Conservation (phyloP, 495 filamentous ascomycete species). For the Parathielavia hyrcaniae region DNA sequence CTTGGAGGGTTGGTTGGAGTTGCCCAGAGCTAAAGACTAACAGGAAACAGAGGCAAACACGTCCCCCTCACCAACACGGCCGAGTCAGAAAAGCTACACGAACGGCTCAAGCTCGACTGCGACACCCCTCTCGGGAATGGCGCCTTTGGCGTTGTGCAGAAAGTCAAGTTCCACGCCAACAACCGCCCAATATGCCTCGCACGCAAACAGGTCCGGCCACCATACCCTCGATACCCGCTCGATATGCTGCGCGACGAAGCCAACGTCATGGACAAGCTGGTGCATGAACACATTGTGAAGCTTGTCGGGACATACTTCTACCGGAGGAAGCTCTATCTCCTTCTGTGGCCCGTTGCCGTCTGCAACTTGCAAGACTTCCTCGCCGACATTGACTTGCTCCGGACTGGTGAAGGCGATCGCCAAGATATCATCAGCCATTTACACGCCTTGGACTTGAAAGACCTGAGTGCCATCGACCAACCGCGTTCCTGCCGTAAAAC, state of each 20-base stretch:
- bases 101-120: slow-evolving; percentile 25
- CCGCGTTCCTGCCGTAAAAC: background rate
- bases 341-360: slow-evolving; percentile 41
- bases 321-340: slow-evolving; percentile 32
- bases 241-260: slow-evolving; percentile 37
- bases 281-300: slow-evolving; percentile 40
- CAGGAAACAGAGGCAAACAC: slow-evolving; percentile 29
- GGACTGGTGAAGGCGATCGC: slow-evolving; percentile 26
- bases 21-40: slow-evolving; percentile 4
- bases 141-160: slow-evolving; percentile 35
- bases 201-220: slow-evolving; percentile 27
- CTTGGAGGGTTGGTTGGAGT: background rate
- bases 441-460: slow-evolving; percentile 28
- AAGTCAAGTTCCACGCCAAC: slow-evolving; percentile 29
- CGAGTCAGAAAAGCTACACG: slow-evolving; percentile 34
- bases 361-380: slow-evolving; percentile 39
- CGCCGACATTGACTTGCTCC: slow-evolving; percentile 34
- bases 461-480: slow-evolving; percentile 25
- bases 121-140: slow-evolving; percentile 30
- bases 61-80: slow-evolving; percentile 26
- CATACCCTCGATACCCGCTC: slow-evolving; percentile 24
- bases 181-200: slow-evolving; percentile 33
- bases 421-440: slow-evolving; percentile 33
- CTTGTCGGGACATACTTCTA: slow-evolving; percentile 40
- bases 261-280: slow-evolving; percentile 39